These are phyloP conservation scores for Haematococcus lacustris DNA, from an alignment of 139 green algal species.

Conservation along the genomic window DNA sequence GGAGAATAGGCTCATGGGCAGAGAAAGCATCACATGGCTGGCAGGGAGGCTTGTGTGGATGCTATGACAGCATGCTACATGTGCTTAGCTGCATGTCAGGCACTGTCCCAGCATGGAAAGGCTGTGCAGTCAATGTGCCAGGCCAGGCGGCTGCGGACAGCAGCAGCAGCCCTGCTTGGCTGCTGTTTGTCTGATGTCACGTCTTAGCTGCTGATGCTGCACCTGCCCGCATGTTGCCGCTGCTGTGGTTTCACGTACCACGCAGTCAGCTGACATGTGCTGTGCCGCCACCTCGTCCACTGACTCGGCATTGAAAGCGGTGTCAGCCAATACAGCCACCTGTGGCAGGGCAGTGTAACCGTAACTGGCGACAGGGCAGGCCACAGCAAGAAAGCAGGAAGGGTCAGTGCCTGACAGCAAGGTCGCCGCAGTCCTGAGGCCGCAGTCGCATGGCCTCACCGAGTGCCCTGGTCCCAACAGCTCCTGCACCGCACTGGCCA, in stretches of 20 bases:
- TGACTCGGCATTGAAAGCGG: slow-evolving; percentile 69
- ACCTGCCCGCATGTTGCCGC: too few species aligned
- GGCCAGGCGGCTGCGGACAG: too few species aligned
- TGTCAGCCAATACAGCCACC: slow-evolving; percentile 74
- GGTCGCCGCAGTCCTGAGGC: background rate
- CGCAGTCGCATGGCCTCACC: background rate
- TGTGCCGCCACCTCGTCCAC: slow-evolving; percentile 79
- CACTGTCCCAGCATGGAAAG: too few species aligned
- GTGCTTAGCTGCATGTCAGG: too few species aligned
- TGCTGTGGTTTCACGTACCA: slow-evolving; percentile 54
- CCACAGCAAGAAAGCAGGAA: background rate
- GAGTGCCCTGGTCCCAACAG: slow-evolving; percentile 4
- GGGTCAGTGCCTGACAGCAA: background rate
- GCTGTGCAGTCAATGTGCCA: too few species aligned
- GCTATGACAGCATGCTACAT: too few species aligned
- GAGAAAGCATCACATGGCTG: too few species aligned
- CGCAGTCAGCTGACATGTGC: slow-evolving; percentile 68
- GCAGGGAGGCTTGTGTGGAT: too few species aligned
- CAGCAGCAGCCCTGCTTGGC: too few species aligned
- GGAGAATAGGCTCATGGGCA: too few species aligned
- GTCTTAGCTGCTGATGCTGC: background rate
- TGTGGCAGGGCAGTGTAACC: slow-evolving; percentile 17
- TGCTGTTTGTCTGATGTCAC: too few species aligned
- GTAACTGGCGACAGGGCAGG: background rate
- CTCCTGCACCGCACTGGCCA: slow-evolving; percentile 29